phyloP scores from a whole-genome alignment of 345 rosid genomes.

The Aquilaria yunnanensis region DNA sequence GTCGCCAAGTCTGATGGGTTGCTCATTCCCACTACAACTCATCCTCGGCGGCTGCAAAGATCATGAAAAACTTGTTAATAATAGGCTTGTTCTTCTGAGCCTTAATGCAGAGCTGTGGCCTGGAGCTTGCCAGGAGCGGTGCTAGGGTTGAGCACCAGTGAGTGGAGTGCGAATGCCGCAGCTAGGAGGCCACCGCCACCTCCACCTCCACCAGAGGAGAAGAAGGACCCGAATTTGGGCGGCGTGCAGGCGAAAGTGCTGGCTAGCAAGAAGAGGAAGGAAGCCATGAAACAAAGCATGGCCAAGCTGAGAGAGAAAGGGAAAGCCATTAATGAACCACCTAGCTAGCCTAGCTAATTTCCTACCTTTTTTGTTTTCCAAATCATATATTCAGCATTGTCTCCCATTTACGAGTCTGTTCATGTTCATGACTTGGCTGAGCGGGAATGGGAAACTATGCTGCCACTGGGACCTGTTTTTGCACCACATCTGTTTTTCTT shows the following conservation, averaged over 20 bases:
- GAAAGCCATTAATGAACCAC: slow-evolving; percentile 26
- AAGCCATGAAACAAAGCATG: slow-evolving; percentile 37
- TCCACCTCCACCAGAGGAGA: slow-evolving; percentile 45
- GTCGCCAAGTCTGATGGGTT: not conserved
- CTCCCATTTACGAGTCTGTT: no score
- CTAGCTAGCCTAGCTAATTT: not conserved
- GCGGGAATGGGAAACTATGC: no score
- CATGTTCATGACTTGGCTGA: no score
- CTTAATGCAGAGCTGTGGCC: slow-evolving; percentile 26
- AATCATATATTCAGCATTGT: no score
- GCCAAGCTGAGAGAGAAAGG: slow-evolving; percentile 71
- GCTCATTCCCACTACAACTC: not conserved
- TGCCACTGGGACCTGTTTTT: no score
- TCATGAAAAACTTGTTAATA: not conserved
- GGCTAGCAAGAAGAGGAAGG: slow-evolving; percentile 80
- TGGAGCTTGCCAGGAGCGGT: slow-evolving; percentile 40
- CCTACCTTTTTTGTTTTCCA: no score
- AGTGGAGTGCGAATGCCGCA: slow-evolving; percentile 42
- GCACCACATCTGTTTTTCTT: no score
- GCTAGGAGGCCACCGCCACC: slow-evolving; percentile 70
- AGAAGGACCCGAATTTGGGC: slow-evolving; percentile 65
- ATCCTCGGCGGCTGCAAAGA: not conserved
- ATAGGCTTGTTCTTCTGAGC: not conserved
- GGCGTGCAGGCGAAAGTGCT: slow-evolving; percentile 74
- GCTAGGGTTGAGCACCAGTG: slow-evolving; percentile 39